A percentile compares a stretch with the other conserved stretches of the same genome.
These are phyloP conservation scores for Inosperma sp. DNA, from an alignment of 768 basidiomycete species.

Conservation along the genomic window DNA sequence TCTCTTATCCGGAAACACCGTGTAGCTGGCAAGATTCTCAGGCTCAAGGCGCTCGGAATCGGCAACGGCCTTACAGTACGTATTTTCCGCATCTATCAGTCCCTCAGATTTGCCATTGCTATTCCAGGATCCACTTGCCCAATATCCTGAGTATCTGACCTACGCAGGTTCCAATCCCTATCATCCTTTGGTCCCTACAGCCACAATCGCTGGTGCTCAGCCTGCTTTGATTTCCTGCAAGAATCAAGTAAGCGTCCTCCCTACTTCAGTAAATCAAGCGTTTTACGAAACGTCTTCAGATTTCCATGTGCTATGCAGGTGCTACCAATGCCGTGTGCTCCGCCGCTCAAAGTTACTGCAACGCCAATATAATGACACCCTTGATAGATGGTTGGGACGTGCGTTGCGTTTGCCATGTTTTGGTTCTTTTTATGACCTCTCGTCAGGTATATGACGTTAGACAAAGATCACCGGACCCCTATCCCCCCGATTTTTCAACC, in stretches of 20 bases:
- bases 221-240: conserved; percentile 44
- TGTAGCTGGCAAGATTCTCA: conserved; percentile 42
- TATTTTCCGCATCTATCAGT: not conserved
- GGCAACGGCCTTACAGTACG: conserved; percentile 58
- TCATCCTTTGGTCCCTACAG: conserved; percentile 43
- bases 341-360: conserved; percentile 54
- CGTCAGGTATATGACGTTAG: conserved; percentile 43
- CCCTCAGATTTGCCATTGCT: not conserved
- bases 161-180: conserved; percentile 56
- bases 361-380: conserved; percentile 48
- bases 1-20: conserved; percentile 45
- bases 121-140: conserved; percentile 22
- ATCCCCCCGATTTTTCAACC: conserved; percentile 39
- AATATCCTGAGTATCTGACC: conserved; percentile 52
- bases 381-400: conserved; percentile 54
- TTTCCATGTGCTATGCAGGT: conserved; percentile 46
- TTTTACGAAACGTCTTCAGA: conserved; percentile 25
- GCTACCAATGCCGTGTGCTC: conserved; percentile 51
- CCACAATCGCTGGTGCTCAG: conserved; percentile 35
- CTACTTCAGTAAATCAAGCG: not conserved
- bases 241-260: conserved; percentile 25
- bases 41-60: conserved; percentile 53
- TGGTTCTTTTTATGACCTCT: not conserved
- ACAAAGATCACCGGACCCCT: conserved; percentile 39
- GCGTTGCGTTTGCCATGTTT: conserved; percentile 9